Base-by-base conservation (phyloP, 2,329 filamentous ascomycete genomes). In the Juglanconis juglandina region DNA sequence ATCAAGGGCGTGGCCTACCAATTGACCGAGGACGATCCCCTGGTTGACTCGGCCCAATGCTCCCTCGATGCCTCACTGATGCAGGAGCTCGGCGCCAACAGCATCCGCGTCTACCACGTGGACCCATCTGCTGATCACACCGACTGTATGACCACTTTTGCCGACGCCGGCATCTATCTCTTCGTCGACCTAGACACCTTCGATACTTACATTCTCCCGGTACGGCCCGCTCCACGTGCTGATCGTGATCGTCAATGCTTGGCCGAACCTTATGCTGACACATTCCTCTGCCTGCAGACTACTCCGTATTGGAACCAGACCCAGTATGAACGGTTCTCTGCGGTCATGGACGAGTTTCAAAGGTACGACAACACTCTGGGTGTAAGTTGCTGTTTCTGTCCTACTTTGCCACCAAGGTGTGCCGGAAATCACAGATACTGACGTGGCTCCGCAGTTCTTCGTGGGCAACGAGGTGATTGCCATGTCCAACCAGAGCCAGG, bases 381-480 rank as follows among this genome's bases (percentile, higher is more conserved):
- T 50, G 56, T 58, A 44, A 58, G 56, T 58, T n/a, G 3, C 30
- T 2, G 4, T 9, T 32, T 24, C 3, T 10, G 7, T 17, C 7
- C 32, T 32, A 8, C 4, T 9, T 32, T n/a, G 3, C 6, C 37
- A 7, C 34, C 6, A 17, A 1, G 6, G 6, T 10, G 32, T 42
- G n/a, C 11, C 6, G 5, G 10, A 10, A n/a, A 17, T n/a, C 9
- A 33, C 9, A n/a, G 8, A 11, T 41, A 32, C 55, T 57, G 17
- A 57, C 47, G 10, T 14, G 32, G 17, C 14, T 30, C 14, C 5
- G 17, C 17, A 58, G 56, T 90, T 95, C 73, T 94, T 96, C 68
- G 83, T 96, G 61, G 93, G 92, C 65, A 96, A 96, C 70, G 92
- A 96, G 73, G 89, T 95, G 62, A 86, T 96, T 68, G 89, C 88